A percentile compares a stretch with the other conserved stretches of the same genome.
These are phyloP conservation scores for Stagonosporopsis cucurbitacearum DNA, from an alignment of 2,329 filamentous ascomycete species.

Conservation along the genomic window DNA sequence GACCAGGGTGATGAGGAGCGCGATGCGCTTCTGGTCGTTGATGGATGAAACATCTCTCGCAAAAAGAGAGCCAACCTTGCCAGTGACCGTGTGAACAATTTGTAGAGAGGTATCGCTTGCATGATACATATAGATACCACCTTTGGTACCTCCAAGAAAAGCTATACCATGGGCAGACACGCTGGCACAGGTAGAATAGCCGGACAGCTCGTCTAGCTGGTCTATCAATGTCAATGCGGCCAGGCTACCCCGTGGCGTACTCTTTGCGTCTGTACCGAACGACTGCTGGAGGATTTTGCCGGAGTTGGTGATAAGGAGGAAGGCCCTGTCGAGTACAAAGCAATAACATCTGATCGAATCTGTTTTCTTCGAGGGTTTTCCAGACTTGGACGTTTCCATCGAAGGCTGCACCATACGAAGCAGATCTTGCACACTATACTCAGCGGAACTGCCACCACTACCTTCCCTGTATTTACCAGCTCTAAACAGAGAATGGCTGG, in stretches of 20 bases:
- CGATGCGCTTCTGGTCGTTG: slow-evolving; percentile 22
- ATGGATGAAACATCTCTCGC: slow-evolving; percentile 2
- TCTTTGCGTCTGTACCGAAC: slow-evolving; percentile 7
- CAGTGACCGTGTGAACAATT: slow-evolving; percentile 35
- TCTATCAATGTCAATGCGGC: slow-evolving; percentile 38
- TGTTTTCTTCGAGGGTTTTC: slow-evolving; percentile 31
- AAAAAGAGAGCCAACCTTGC: slow-evolving; percentile 54
- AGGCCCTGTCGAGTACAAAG: slow-evolving; percentile 61
- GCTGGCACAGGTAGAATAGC: slow-evolving; percentile 57
- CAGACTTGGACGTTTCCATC: not conserved
- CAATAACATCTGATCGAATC: slow-evolving; percentile 67
- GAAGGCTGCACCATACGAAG: slow-evolving; percentile 18
- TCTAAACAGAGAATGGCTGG: slow-evolving; percentile 24
- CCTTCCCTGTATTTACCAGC: not conserved
- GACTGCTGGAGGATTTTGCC: slow-evolving; percentile 62
- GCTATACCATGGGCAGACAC: slow-evolving; percentile 47
- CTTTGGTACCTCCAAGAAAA: slow-evolving; percentile 56
- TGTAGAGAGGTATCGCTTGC: slow-evolving; percentile 21
- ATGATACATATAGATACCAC: slow-evolving; percentile 51
- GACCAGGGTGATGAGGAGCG: slow-evolving; percentile 50
- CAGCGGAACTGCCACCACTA: slow-evolving; percentile 10
- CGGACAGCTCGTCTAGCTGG: slow-evolving; percentile 49
- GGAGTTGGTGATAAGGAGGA: slow-evolving; percentile 65
- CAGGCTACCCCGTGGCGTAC: slow-evolving; percentile 5
- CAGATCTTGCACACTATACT: slow-evolving; percentile 40